Evolutionary conservation across 23 red algal species (phyloP).

Genomic region (Cyanidioschyzon merolae): DNA sequence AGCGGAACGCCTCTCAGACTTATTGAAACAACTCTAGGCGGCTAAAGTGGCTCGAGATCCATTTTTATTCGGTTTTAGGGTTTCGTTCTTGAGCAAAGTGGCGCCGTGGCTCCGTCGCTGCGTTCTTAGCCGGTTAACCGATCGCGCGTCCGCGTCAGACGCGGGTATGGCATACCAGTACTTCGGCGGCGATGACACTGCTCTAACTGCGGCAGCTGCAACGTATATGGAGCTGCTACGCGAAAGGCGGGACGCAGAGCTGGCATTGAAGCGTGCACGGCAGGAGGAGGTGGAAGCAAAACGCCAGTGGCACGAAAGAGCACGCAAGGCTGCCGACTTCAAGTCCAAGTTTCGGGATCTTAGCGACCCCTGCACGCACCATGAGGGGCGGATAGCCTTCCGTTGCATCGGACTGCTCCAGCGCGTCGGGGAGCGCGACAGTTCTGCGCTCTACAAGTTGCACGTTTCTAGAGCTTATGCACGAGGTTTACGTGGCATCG

Average conservation of each 20-base stretch:
- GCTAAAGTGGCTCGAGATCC: too few relatives aligned
- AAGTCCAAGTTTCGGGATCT: not conserved
- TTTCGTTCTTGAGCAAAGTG: too few relatives aligned
- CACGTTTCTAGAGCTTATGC: not conserved
- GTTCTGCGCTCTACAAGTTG: not conserved
- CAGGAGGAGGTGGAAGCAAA: not conserved
- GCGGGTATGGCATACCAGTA: too few relatives aligned
- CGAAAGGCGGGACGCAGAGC: not conserved
- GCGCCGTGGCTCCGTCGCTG: too few relatives aligned
- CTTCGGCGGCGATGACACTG: not conserved
- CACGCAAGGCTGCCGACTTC: not conserved
- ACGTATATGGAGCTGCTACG: not conserved
- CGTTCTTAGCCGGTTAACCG: too few relatives aligned
- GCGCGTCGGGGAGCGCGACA: not conserved
- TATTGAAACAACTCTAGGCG: too few relatives aligned
- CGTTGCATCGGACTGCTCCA: not conserved
- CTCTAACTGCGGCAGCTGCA: not conserved
- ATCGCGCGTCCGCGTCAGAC: too few relatives aligned
- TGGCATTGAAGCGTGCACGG: not conserved
- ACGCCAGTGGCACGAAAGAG: conserved; percentile 5
- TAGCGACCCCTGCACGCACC: not conserved
- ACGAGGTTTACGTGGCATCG: not conserved
- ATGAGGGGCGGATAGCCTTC: not conserved
- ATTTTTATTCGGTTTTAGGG: too few relatives aligned
- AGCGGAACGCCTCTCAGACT: too few relatives aligned